Evolutionary conservation across 768 basidiomycete genomes (phyloP), one percentile per base, ranked within the genome.

Genomic region (Nidularia pulvinata): DNA sequence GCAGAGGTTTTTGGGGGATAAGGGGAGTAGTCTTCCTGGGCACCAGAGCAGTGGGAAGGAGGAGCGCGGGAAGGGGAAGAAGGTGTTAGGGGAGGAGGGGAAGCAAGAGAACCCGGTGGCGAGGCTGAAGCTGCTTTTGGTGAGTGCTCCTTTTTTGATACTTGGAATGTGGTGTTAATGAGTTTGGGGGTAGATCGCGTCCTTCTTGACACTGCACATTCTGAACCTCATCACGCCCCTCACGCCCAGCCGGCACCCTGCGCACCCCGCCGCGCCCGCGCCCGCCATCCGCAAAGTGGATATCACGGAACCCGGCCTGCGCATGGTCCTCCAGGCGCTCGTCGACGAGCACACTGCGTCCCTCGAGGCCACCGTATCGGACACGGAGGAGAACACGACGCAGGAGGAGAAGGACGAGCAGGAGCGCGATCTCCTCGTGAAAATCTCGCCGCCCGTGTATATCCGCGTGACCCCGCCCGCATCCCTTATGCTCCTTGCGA

Each of bases 191-290:
- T 25, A 25, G 25, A 93, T 99, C 59, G 86, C 87, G 14, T 88
- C 95, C 3, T 99, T 98, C 82, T 79, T 96, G 58, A 86, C 86
- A 0, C 73, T 99, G 2, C 97, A 99, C 60, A 83, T 95, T 51
- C 81, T 97, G 57, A 98, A 98, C 76, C 83, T 98, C 54, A 89
- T 88, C 67, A 91, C 95, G 0, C 95, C 97, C 0, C 82, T 99
- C 48, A 89, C 95, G 0, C 84, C 60, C 67, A 83, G 53, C 59
- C 83, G 69, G 60, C 79, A 59, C 70, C 22, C 22, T 10, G 50
- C 46, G 19, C 34, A 42, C 47, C 6, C 43, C 3, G 33, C 39
- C 47, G 22, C 48, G 11, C 22, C 39, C 5, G 33, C 33, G 19
- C 33, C 47, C 14, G 54, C 50, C 5, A 47, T 46, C 4, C 77